Evolutionary conservation across 495 filamentous ascomycete genomes (phyloP).

Genomic region (Penicillium ucsense): DNA sequence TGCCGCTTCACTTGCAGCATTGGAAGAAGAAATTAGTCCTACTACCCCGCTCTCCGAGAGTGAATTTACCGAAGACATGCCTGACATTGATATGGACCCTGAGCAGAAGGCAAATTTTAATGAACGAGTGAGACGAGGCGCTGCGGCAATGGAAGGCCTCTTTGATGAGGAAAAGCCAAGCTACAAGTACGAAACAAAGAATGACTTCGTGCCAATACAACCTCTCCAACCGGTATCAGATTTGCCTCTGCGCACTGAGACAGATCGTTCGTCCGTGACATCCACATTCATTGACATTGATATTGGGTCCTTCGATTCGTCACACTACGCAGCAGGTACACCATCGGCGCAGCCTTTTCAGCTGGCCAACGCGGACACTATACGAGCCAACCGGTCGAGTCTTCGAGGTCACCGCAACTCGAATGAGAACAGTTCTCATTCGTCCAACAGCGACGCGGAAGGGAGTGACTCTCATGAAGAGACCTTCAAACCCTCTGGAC

Average conservation of each 20-base stretch:
- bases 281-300: constrained; percentile 41
- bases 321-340: constrained; percentile 38
- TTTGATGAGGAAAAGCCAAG: constrained; percentile 38
- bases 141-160: constrained; percentile 37
- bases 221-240: constrained; percentile 28
- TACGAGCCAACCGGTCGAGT: constrained; percentile 39
- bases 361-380: constrained; percentile 40
- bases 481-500: constrained; percentile 26
- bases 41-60: constrained; percentile 13
- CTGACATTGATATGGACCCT: constrained; percentile 21
- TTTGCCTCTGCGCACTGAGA: constrained; percentile 39
- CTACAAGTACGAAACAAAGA: constrained; percentile 41
- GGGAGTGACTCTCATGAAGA: constrained; percentile 17
- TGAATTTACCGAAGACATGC: constrained; percentile 15
- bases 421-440: constrained; percentile 26
- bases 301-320: constrained; percentile 37
- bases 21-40: constrained; percentile 25
- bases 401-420: constrained; percentile 27
- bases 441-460: constrained; percentile 20
- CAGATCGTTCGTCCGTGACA: constrained; percentile 39
- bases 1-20: constrained; percentile 31
- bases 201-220: constrained; percentile 35
- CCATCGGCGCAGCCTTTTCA: constrained; percentile 37
- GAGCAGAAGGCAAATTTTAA: constrained; percentile 38
- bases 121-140: constrained; percentile 39